phyloP scores from a whole-genome alignment of 2,329 filamentous ascomycete species.

The Paraphaeosphaeria sporulosa region DNA sequence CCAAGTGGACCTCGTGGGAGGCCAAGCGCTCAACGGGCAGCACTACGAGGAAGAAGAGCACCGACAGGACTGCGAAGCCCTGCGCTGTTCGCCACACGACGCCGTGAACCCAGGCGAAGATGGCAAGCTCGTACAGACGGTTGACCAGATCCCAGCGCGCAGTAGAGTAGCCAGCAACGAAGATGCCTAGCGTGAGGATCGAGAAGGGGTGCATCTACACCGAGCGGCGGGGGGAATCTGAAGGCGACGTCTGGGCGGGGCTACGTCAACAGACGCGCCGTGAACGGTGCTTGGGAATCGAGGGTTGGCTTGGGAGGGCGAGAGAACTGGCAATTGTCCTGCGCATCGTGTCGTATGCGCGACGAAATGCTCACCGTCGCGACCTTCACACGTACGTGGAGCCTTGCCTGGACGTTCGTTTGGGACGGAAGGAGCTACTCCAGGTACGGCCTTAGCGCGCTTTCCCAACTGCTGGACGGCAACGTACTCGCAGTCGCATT shows the following conservation, averaged over 20 bases:
- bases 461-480: background rate
- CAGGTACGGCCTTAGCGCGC: background rate
- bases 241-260: background rate
- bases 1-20: conserved; percentile 78
- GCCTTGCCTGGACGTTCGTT: background rate
- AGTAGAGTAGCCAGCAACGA: conserved; percentile 99
- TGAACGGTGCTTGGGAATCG: background rate
- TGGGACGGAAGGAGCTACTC: background rate
- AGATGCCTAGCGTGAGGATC: conserved; percentile 93
- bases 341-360: conserved; percentile 11
- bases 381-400: conserved; percentile 2
- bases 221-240: conserved; percentile 17
- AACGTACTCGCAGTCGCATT: background rate
- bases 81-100: conserved; percentile 89
- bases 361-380: background rate
- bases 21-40: conserved; percentile 86
- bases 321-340: background rate
- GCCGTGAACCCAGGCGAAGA: conserved; percentile 98
- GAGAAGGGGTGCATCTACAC: conserved; percentile 96
- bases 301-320: background rate
- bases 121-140: conserved; percentile 92
- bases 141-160: conserved; percentile 99
- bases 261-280: background rate
- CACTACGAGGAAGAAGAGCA: conserved; percentile 84
- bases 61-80: conserved; percentile 81